Conservation (phyloP, 23 red algal genomes). For the Agarophyton chilense region DNA sequence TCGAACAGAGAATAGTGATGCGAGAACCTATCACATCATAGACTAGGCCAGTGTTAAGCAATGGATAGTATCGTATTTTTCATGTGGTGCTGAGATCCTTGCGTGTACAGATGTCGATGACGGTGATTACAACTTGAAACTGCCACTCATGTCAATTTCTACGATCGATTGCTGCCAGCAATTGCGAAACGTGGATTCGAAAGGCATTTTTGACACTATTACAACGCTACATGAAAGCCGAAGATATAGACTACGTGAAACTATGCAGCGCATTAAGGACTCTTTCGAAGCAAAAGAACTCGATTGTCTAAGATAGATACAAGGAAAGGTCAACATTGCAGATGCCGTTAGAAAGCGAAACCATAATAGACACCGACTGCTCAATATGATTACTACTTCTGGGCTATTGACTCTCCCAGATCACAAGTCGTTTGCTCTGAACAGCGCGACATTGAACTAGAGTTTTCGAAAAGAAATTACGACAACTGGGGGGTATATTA, state of each 20-base stretch:
- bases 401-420: not conserved
- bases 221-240: slow-evolving; percentile 26
- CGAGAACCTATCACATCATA: not conserved
- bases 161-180: not conserved
- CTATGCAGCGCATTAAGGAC: not conserved
- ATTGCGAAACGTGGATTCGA: not conserved
- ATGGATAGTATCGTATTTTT: not conserved
- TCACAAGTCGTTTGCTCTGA: not conserved
- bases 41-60: slow-evolving; percentile 14
- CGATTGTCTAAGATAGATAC: not conserved
- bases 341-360: too few relatives aligned
- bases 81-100: too few relatives aligned
- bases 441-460: slow-evolving; percentile 2
- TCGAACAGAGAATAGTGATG: too few relatives aligned
- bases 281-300: slow-evolving; percentile 23
- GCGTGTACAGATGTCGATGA: slow-evolving; percentile 12
- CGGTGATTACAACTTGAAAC: not conserved
- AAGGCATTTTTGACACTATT: slow-evolving; percentile 24
- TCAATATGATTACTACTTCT: not conserved
- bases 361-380: too few relatives aligned
- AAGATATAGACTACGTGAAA: slow-evolving; percentile 8
- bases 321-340: too few relatives aligned
- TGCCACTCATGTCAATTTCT: not conserved
- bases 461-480: not conserved
- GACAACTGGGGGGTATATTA: slow-evolving; percentile 1